Conservation (phyloP, 2,329 filamentous ascomycete species). For the Diaporthe sp. region DNA sequence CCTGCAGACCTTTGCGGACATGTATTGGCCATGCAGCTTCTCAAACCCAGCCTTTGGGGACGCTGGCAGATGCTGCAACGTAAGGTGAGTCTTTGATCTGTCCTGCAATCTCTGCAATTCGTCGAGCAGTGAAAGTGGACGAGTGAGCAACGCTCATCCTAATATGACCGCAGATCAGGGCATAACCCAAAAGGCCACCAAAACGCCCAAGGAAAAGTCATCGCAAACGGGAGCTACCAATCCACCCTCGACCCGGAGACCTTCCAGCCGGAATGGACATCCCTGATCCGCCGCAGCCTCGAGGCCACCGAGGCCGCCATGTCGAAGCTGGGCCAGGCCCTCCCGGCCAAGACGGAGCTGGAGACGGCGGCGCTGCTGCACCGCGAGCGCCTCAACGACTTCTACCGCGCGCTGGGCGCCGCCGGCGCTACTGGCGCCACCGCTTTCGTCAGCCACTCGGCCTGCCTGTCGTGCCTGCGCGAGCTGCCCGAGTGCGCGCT, state of each 20-base stretch:
- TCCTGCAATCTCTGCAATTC: neutral
- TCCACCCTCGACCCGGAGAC: neutral
- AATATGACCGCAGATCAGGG: neutral
- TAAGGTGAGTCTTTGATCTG: neutral
- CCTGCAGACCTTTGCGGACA: neutral
- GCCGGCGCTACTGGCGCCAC: neutral
- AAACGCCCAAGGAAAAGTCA: constrained; percentile 13
- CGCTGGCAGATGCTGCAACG: constrained; percentile 4
- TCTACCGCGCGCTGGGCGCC: neutral
- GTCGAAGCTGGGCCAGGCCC: constrained; percentile 2
- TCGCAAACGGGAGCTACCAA: constrained; percentile 18
- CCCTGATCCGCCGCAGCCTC: constrained; percentile 17
- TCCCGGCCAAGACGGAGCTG: neutral
- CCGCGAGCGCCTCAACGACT: constrained; percentile 23
- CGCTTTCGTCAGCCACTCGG: constrained; percentile 19
- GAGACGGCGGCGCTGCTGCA: neutral
- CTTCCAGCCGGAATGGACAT: constrained; percentile 1
- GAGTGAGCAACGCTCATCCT: neutral
- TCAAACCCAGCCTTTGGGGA: neutral
- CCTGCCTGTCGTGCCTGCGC: constrained; percentile 30
- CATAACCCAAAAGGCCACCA: constrained; percentile 24
- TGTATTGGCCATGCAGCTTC: constrained; percentile 30
- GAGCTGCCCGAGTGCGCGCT: constrained; percentile 28
- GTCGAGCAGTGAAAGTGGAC: neutral
- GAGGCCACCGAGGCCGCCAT: constrained; percentile 5